These are phyloP conservation scores for Poa annua DNA, from an alignment of 176 grass and related monocot genomes.

Conservation along the genomic window DNA sequence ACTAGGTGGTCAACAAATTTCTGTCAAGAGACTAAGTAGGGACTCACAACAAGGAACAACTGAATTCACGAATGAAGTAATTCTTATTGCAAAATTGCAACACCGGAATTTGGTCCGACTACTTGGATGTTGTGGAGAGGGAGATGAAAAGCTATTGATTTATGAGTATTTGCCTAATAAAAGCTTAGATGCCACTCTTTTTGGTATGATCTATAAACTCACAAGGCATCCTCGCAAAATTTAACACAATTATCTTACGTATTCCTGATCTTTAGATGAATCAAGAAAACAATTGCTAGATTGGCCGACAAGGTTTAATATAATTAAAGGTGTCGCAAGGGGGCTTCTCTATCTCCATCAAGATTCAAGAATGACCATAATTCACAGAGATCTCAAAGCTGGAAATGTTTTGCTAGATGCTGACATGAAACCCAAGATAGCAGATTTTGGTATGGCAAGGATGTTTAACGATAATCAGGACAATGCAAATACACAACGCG, in stretches of 20 bases:
- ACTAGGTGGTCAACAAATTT: conserved; percentile 39
- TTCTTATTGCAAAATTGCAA: conserved; percentile 47
- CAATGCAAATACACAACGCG: not conserved
- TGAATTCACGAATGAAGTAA: conserved; percentile 46
- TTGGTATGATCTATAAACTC: conserved; percentile 16
- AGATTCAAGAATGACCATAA: not conserved
- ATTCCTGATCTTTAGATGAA: not conserved
- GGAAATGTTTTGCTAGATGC: not conserved
- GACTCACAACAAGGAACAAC: conserved; percentile 46
- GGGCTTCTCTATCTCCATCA: not conserved
- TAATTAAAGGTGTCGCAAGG: not conserved
- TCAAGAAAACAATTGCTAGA: not conserved
- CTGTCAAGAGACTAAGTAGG: conserved; percentile 50
- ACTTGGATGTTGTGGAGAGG: conserved; percentile 37
- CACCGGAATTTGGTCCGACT: conserved; percentile 51
- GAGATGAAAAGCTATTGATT: conserved; percentile 51
- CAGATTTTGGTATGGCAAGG: not conserved
- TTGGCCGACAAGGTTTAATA: not conserved
- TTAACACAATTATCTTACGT: not conserved
- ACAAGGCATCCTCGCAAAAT: too few relatives aligned
- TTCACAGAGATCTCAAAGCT: not conserved
- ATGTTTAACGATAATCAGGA: not conserved
- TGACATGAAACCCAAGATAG: not conserved
- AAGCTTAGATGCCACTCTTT: conserved; percentile 40
- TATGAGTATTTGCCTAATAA: conserved; percentile 49